Conservation (phyloP, 2,329 filamentous ascomycete genomes). For the Ophiostoma triangulosporum region DNA sequence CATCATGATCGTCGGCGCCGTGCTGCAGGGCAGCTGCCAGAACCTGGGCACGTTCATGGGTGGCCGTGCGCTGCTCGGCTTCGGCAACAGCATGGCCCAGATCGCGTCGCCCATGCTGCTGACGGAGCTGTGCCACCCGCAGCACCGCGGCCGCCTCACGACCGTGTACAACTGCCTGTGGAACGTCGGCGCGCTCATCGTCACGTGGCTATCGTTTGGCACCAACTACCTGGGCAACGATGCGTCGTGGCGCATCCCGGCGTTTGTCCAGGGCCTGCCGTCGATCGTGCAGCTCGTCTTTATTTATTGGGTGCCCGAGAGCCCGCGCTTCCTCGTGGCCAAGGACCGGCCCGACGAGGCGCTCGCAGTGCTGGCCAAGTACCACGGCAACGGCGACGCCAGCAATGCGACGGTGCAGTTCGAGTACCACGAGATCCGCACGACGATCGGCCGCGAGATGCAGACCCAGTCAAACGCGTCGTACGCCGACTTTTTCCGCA, state of each 20-base stretch:
- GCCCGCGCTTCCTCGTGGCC: conserved; percentile 9
- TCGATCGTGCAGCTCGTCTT: conserved; percentile 10
- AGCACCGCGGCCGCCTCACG: conserved; percentile 63
- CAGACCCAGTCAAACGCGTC: conserved; percentile 1
- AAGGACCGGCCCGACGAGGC: conserved; percentile 23
- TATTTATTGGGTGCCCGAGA: conserved; percentile 11
- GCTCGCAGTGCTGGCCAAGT: conserved; percentile 19
- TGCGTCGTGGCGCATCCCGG: conserved; percentile 24
- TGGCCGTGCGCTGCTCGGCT: conserved; percentile 55
- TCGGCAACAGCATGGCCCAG: conserved; percentile 37
- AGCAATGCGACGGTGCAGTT: conserved; percentile 7
- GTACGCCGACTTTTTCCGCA: conserved; percentile 9
- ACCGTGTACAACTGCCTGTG: conserved; percentile 74
- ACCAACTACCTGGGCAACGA: conserved; percentile 22
- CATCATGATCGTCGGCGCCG: conserved; percentile 25
- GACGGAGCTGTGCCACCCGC: conserved; percentile 58
- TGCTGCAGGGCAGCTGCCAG: conserved; percentile 24
- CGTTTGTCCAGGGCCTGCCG: conserved; percentile 27
- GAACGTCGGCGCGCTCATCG: conserved; percentile 58
- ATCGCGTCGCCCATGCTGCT: conserved; percentile 17
- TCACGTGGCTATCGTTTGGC: conserved; percentile 62
- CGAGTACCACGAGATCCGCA: conserved; percentile 13
- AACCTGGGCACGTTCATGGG: conserved; percentile 41
- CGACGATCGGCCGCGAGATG: conserved; percentile 24
- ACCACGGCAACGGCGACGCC: conserved; percentile 11